These are phyloP conservation scores for Nymphaea colorata DNA, from an alignment of 164 flowering plant genomes.

Conservation along the genomic window DNA sequence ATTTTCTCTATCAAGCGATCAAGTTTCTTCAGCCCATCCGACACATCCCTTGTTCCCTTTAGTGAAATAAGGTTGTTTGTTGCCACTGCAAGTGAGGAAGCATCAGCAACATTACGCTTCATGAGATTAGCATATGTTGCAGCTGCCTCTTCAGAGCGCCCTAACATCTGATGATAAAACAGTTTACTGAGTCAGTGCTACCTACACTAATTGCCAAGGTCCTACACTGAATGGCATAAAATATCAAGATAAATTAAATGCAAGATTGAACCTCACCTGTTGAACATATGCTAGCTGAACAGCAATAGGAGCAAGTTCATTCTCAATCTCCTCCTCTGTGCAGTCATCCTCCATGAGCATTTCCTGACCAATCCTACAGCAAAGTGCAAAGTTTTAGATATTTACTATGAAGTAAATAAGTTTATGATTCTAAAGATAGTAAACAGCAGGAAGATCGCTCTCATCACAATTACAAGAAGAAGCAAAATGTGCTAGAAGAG, in stretches of 20 bases:
- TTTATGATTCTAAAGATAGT: too few relatives aligned
- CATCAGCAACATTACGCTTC: conserved; percentile 63
- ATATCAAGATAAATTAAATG: background rate
- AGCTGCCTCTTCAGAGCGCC: conserved; percentile 55
- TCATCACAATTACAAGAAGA: too few relatives aligned
- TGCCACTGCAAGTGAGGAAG: conserved; percentile 78
- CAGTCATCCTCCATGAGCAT: conserved; percentile 71
- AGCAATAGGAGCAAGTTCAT: conserved; percentile 81
- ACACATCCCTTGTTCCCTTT: conserved; percentile 73
- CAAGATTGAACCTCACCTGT: conserved; percentile 38
- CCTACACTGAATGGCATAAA: background rate
- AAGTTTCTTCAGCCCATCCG: conserved; percentile 73
- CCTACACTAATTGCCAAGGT: background rate
- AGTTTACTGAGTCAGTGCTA: background rate
- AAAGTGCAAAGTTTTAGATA: background rate
- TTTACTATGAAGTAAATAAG: background rate
- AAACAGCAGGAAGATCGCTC: background rate
- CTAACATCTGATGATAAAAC: conserved; percentile 45
- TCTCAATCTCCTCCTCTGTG: conserved; percentile 86
- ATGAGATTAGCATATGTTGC: conserved; percentile 48
- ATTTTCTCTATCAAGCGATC: conserved; percentile 70
- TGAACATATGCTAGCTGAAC: conserved; percentile 91
- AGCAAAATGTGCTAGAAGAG: too few relatives aligned
- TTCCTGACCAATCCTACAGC: conserved; percentile 82
- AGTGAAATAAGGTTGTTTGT: conserved; percentile 66